Base-by-base conservation (phyloP, 805 yeast genomes). In the Saturnispora silvae region DNA sequence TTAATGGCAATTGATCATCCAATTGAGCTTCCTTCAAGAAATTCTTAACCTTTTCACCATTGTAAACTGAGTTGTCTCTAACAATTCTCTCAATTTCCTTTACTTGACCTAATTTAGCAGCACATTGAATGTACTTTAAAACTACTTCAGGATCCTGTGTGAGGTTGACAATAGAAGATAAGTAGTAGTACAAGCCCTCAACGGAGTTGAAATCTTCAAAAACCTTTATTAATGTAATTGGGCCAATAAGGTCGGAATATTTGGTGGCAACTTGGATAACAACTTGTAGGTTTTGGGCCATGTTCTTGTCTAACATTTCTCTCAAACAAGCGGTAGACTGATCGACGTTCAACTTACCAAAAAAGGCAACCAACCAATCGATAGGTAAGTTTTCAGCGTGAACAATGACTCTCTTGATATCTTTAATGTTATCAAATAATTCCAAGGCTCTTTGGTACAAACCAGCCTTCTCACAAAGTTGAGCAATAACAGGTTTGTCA, bases 41-140 rank as follows among this genome's bases (percentile, higher is more conserved):
- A 66, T 92, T 92, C 70, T 92, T 92, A 42, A 92, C 97, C 63
- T 87, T 87, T 60, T 92, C 98, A 42, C 97, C 94, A 56, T 86
- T 89, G 63, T 89, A 92, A 41, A 85, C 89, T 48, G 75, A 82
- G 68, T 92, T 92, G 56, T 86, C 95, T 60, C 92, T 79, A 36
- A 86, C 96, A 44, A 92, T 75, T 60, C 99, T 77, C 67, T 92
- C 98, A 53, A 92, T 85, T 64, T 92, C 99, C 53, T 82, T 81
- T 57, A 71, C 70, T 66, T 92, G 97, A 43, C 87, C 87, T 56
- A 85, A 69, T 54, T 75, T 77, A 28, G 96, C 83, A 45, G 97
- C 96, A 42, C 95, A 76, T 61, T 86, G 95, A 50, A 92, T 86
- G 63, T 89, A 92, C 64, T 94, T 92, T 70, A 84, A 79, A 20